phyloP scores from a whole-genome alignment of 2,329 filamentous ascomycete species.

The Colletotrichum acutatum region DNA sequence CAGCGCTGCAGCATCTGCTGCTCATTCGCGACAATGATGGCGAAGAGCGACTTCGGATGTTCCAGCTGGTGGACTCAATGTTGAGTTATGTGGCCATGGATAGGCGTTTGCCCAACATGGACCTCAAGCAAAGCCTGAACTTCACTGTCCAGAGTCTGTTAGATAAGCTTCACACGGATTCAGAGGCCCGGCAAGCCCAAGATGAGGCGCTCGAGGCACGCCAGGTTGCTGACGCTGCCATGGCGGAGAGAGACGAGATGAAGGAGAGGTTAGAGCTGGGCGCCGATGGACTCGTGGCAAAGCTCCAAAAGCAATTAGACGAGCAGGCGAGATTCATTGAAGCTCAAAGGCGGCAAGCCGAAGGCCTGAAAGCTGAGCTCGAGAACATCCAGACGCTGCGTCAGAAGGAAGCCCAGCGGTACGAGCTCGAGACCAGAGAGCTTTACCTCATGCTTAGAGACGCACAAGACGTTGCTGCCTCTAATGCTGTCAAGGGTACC shows the following conservation, averaged over 20 bases:
- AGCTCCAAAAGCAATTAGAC: conserved; percentile 92
- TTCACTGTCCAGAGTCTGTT: conserved; percentile 96
- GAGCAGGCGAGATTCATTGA: conserved; percentile 93
- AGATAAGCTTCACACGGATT: conserved; percentile 96
- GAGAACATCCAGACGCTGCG: conserved; percentile 87
- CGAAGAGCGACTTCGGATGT: conserved; percentile 93
- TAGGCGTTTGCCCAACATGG: conserved; percentile 92
- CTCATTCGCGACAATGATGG: conserved; percentile 91
- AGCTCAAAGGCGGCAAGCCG: conserved; percentile 85
- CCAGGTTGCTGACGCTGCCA: conserved; percentile 93
- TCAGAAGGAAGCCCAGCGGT: conserved; percentile 90
- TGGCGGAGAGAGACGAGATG: conserved; percentile 97
- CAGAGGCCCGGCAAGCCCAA: conserved; percentile 89
- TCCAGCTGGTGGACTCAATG: conserved; percentile 98
- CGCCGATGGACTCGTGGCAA: conserved; percentile 91
- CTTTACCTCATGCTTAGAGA: conserved; percentile 98
- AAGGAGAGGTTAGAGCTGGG: conserved; percentile 87
- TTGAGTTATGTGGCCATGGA: conserved; percentile 99
- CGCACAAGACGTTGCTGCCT: conserved; percentile 94
- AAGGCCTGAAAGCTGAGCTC: conserved; percentile 88
- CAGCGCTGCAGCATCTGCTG: conserved; percentile 92
- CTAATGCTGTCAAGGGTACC: conserved; percentile 74
- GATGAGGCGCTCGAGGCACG: conserved; percentile 92
- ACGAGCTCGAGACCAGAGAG: conserved; percentile 95
- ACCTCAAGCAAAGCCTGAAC: conserved; percentile 96